Evolutionary conservation across 352 stramenopile species (phyloP), one percentile per base, ranked within the genome.

Genomic region (Hyaloperonospora arabidopsidis): DNA sequence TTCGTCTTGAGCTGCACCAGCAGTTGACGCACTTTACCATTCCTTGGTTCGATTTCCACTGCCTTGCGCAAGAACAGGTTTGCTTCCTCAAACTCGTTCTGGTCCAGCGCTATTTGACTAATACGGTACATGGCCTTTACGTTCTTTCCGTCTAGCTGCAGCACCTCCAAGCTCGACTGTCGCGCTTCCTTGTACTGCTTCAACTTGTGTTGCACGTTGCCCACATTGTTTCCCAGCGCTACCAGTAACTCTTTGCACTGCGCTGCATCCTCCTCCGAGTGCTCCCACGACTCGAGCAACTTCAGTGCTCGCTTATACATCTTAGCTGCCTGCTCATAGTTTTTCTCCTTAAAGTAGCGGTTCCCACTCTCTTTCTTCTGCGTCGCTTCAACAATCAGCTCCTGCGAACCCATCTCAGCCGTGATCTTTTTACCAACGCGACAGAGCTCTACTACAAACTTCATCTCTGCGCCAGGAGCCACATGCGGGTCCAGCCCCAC

Each of bases 351-450:
- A 63, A 81, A 89, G 54, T 84, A 92, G 22, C 79, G 72, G 59
- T 92, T 92, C 38, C 82, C 82, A 48, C 75, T 89, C 52, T 86
- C 76, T 55, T 92, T 92, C 61, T 92, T 92, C 65, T 89, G 85
- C 35, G 65, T 78, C 17, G 82, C 82, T 47, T 92, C 82, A 0
- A 72, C 63, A 19, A 92, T 72, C 10, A 92, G 70, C 64, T 92
- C 79, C 15, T 68, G 70, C 10, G 80, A 87, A 36, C 57, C 70
- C 78, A 92, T 87, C 35, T 92, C 81, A 18, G 68, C 70, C 46
- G 76, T 87, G 28, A 84, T 62, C 32, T 74, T 74, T 61, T 86
- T 84, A 48, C 76, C 76, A 49, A 89, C 76, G 25, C 70, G 74
- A 28, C 78, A 67, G 18, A 89, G 59, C 49, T 87, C 74, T 8